A percentile compares a stretch with the other conserved stretches of the same genome.
phyloP scores from a whole-genome alignment of 495 filamentous ascomycete species.

The Hypoxylon perforatum region DNA sequence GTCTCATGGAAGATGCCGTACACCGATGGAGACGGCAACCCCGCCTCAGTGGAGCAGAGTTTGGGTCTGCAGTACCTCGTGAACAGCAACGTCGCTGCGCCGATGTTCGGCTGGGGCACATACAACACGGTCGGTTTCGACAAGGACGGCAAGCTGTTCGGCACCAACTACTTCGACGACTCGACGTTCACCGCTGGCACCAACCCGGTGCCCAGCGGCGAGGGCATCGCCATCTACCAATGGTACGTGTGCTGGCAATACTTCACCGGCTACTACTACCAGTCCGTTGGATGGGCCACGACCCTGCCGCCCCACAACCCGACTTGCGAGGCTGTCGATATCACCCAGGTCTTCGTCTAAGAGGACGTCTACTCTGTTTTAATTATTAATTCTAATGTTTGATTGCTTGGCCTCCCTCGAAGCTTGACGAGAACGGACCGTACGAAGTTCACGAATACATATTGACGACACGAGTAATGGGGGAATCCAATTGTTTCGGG shows the following conservation, averaged over 20 bases:
- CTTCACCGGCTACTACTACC: constrained; percentile 62
- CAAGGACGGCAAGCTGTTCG: constrained; percentile 51
- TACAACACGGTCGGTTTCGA: constrained; percentile 57
- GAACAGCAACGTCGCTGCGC: constrained; percentile 63
- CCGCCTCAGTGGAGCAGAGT: constrained; percentile 47
- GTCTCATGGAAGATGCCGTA: constrained; percentile 56
- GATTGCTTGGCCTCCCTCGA: neutral
- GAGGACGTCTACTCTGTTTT: neutral
- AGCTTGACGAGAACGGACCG: neutral
- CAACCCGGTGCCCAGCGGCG: constrained; percentile 23
- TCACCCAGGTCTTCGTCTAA: constrained; percentile 42
- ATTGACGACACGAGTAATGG: neutral
- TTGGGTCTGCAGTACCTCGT: constrained; percentile 54
- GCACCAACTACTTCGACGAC: constrained; percentile 60
- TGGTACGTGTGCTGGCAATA: constrained; percentile 67
- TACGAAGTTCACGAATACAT: neutral
- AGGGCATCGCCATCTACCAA: constrained; percentile 45
- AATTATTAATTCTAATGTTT: constrained; percentile 4
- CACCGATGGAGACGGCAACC: constrained; percentile 37
- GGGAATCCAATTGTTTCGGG: neutral
- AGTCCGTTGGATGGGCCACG: constrained; percentile 62
- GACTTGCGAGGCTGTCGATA: constrained; percentile 62
- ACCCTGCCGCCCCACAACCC: constrained; percentile 63
- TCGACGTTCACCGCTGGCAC: constrained; percentile 36
- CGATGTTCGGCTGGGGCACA: constrained; percentile 51